Conservation (phyloP, 176 grass and related monocot genomes). For the Aegilops umbellulata region DNA sequence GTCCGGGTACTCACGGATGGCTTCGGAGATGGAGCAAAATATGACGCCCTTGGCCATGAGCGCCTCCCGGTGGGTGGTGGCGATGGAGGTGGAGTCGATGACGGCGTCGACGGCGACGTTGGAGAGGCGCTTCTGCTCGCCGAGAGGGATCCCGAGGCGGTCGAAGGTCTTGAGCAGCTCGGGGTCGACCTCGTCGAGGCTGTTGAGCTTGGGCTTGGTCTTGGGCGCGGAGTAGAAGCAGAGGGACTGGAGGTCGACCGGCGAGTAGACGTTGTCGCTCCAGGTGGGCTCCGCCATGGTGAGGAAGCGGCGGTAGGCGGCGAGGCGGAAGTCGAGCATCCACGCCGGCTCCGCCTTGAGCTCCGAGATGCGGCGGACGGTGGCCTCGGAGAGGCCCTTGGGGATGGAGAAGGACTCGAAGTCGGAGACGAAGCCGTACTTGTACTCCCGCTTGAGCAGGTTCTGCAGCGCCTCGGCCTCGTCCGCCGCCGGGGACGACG, state of each 20-base stretch:
- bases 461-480: constrained; percentile 75
- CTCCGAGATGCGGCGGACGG: constrained; percentile 75
- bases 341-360: constrained; percentile 89
- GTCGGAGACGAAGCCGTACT: constrained; percentile 87
- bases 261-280: constrained; percentile 83
- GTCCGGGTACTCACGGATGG: constrained; percentile 88
- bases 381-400: constrained; percentile 85
- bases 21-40: constrained; percentile 97
- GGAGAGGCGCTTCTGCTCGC: constrained; percentile 90
- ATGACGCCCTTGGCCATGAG: constrained; percentile 89
- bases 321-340: constrained; percentile 92
- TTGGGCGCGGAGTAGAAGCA: constrained; percentile 96
- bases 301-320: constrained; percentile 71
- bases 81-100: constrained; percentile 92
- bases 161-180: constrained; percentile 83
- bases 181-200: constrained; percentile 82
- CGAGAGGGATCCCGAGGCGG: constrained; percentile 82
- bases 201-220: constrained; percentile 82
- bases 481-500: constrained; percentile 28
- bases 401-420: constrained; percentile 93
- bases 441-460: constrained; percentile 84
- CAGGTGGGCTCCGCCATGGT: constrained; percentile 76
- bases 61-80: constrained; percentile 73
- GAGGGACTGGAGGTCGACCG: constrained; percentile 82
- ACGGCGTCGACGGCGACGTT: constrained; percentile 97